A percentile compares a stretch with the other conserved stretches of the same genome.
These are phyloP conservation scores for Populus pruinosa DNA, from an alignment of 345 rosid genomes.

Conservation along the genomic window DNA sequence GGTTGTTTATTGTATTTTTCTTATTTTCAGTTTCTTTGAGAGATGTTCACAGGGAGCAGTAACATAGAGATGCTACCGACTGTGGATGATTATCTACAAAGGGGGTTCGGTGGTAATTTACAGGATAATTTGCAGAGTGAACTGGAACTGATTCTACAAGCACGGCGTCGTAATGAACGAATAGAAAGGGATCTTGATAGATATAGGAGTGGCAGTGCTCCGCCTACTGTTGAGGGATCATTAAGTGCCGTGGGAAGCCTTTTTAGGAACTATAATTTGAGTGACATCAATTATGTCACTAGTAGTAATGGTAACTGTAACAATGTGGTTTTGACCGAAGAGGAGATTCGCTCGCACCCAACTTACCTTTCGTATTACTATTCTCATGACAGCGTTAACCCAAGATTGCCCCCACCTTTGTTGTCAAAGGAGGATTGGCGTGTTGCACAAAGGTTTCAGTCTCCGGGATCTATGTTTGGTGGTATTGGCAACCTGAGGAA, in stretches of 20 bases:
- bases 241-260: conserved; percentile 66
- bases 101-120: conserved; percentile 47
- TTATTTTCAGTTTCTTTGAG: not conserved
- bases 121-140: conserved; percentile 62
- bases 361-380: conserved; percentile 75
- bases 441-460: conserved; percentile 75
- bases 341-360: conserved; percentile 78
- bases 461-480: conserved; percentile 47
- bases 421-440: conserved; percentile 93
- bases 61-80: conserved; percentile 55
- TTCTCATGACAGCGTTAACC: conserved; percentile 70
- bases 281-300: conserved; percentile 26
- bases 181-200: conserved; percentile 50
- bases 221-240: conserved; percentile 92
- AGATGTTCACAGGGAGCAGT: conserved; percentile 53
- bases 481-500: conserved; percentile 56
- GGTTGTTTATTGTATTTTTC: not conserved
- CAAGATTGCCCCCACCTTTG: conserved; percentile 81
- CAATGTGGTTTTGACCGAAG: conserved; percentile 54
- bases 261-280: conserved; percentile 41
- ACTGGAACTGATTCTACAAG: conserved; percentile 61
- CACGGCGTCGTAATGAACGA: conserved; percentile 43
- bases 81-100: conserved; percentile 40
- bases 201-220: conserved; percentile 87
- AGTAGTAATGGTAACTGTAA: conserved; percentile 12